Conservation (phyloP, 1,284 basidiomycete species). For the Tylopilus orsonianus region DNA sequence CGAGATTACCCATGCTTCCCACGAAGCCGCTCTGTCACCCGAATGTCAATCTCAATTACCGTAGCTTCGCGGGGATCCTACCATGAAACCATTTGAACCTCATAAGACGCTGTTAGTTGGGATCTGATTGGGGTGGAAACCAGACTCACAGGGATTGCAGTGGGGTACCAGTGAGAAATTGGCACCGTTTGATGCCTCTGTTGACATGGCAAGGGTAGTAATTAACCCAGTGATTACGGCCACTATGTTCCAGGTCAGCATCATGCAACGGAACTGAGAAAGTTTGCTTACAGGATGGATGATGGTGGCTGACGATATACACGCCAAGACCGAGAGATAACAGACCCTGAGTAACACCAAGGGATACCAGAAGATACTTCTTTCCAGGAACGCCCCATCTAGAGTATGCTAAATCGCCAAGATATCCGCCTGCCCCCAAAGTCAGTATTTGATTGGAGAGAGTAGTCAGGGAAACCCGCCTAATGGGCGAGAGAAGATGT, state of each 20-base stretch:
- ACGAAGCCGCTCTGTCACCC: conserved; percentile 45
- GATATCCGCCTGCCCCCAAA: conserved; percentile 42
- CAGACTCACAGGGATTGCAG: conserved; percentile 44
- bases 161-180: conserved; percentile 57
- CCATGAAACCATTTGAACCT: conserved; percentile 40
- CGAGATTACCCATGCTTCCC: conserved; percentile 53
- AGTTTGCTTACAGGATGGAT: conserved; percentile 25
- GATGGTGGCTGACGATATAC: conserved; percentile 41
- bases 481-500: conserved; percentile 52
- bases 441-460: background rate
- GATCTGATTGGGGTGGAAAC: background rate
- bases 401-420: conserved; percentile 51
- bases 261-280: background rate
- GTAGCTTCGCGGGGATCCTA: conserved; percentile 6
- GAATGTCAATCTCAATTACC: background rate
- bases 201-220: conserved; percentile 17
- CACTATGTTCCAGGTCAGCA: conserved; percentile 14
- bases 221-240: conserved; percentile 34
- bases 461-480: conserved; percentile 12
- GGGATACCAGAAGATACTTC: conserved; percentile 49
- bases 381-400: conserved; percentile 48
- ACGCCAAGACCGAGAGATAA: conserved; percentile 46
- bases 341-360: conserved; percentile 48
- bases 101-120: conserved; percentile 24
- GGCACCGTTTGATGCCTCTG: conserved; percentile 50